Conservation (phyloP, 495 filamentous ascomycete genomes). For the Xylaria telfairii region DNA sequence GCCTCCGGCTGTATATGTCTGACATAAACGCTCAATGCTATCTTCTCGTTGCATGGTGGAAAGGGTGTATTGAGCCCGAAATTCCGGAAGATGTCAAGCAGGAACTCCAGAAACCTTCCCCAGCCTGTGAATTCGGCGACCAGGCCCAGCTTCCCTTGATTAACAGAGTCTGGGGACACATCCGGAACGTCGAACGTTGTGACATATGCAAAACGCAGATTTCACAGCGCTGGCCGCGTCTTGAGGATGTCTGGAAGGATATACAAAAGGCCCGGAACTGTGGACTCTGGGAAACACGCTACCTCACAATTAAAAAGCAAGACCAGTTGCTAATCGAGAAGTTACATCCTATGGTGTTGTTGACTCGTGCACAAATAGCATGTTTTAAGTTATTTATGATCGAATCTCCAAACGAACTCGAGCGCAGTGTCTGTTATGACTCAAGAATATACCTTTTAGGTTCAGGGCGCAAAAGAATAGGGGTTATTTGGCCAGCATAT, state of each 20-base stretch:
- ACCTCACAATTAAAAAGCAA: too few species aligned
- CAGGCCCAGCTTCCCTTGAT: not conserved
- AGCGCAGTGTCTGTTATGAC: too few species aligned
- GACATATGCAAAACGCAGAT: not conserved
- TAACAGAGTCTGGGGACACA: constrained; percentile 2
- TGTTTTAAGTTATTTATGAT: not conserved
- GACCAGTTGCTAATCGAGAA: not conserved
- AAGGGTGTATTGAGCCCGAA: constrained; percentile 5
- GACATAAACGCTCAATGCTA: not conserved
- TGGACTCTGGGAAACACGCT: not conserved
- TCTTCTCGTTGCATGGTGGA: constrained; percentile 10
- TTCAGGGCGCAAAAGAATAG: constrained; percentile 4
- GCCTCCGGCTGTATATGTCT: too few species aligned
- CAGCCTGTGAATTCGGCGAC: not conserved
- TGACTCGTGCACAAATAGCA: constrained; percentile 17
- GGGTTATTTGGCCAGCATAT: not conserved
- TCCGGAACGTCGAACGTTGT: not conserved
- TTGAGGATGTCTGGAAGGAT: constrained; percentile 6
- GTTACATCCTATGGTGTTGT: constrained; percentile 1
- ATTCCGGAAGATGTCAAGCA: constrained; percentile 14
- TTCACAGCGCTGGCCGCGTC: constrained; percentile 1
- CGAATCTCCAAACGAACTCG: too few species aligned
- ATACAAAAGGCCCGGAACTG: not conserved
- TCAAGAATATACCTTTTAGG: not conserved
- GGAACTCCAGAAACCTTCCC: not conserved